Percentiles rank a stretch among this genome's conserved stretches.
These are phyloP conservation scores for Wickerhamiella nectarea DNA, from an alignment of 805 yeast genomes.

Conservation along the genomic window DNA sequence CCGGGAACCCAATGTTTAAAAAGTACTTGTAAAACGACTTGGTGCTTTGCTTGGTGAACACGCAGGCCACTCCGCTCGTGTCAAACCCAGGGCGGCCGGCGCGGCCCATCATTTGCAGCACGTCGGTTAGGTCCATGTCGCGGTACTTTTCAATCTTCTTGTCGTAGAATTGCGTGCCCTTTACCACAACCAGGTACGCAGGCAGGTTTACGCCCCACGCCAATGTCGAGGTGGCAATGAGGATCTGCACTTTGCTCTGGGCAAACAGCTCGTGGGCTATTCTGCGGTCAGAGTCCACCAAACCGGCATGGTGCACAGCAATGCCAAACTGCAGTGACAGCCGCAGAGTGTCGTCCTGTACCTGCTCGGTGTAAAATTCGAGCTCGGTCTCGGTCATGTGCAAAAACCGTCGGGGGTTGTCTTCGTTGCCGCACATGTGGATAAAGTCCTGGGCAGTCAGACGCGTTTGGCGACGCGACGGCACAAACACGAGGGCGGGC, in stretches of 20 bases:
- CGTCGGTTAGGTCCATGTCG: conserved; percentile 75
- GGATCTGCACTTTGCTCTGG: conserved; percentile 52
- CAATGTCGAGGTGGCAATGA: conserved; percentile 67
- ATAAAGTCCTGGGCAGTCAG: conserved; percentile 68
- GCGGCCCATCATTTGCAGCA: conserved; percentile 74
- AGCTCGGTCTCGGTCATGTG: conserved; percentile 53
- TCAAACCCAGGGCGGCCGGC: conserved; percentile 77
- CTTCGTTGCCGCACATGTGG: conserved; percentile 66
- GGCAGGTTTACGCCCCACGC: conserved; percentile 84
- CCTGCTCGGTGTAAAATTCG: conserved; percentile 35
- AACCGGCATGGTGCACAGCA: conserved; percentile 73
- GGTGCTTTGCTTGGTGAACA: conserved; percentile 61
- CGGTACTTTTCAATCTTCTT: conserved; percentile 48
- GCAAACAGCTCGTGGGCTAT: conserved; percentile 60
- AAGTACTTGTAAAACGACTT: conserved; percentile 67
- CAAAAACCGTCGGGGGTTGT: conserved; percentile 57
- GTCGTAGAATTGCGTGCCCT: conserved; percentile 58
- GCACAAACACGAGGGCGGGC: conserved; percentile 75
- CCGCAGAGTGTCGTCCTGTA: conserved; percentile 71
- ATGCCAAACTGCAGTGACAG: conserved; percentile 67
- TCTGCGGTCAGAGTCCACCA: conserved; percentile 58
- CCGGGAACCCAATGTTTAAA: conserved; percentile 68
- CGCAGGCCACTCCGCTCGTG: conserved; percentile 64
- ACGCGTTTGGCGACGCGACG: conserved; percentile 71
- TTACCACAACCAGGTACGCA: conserved; percentile 63